Evolutionary conservation across 2,329 filamentous ascomycete species (phyloP).

Genomic region (Blastomyces emzantsi): DNA sequence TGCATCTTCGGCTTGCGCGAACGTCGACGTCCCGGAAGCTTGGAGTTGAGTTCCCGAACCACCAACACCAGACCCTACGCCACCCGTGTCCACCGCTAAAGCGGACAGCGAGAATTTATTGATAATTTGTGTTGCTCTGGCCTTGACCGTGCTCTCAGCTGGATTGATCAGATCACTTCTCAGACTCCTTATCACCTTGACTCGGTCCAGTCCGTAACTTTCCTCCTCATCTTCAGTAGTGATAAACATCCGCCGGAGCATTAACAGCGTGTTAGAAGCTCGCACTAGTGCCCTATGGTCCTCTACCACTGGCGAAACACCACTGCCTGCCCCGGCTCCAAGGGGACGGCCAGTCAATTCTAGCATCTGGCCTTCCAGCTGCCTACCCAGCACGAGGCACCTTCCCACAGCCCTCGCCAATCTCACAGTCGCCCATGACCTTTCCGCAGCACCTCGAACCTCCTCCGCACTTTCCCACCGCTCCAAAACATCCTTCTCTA

Average conservation of each 20-base stretch:
- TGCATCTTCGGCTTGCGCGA: constrained; percentile 60
- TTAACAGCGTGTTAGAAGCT: constrained; percentile 69
- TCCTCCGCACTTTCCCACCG: constrained; percentile 81
- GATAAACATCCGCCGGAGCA: constrained; percentile 62
- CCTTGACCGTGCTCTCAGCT: constrained; percentile 63
- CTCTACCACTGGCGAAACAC: constrained; percentile 37
- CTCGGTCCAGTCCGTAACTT: constrained; percentile 62
- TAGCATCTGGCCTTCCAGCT: constrained; percentile 75
- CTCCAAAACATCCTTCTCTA: constrained; percentile 77
- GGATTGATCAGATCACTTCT: constrained; percentile 61
- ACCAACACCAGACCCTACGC: constrained; percentile 12
- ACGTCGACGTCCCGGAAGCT: constrained; percentile 39
- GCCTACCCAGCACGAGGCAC: constrained; percentile 70
- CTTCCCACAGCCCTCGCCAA: constrained; percentile 68
- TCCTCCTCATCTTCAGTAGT: constrained; percentile 62
- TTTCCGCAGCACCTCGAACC: constrained; percentile 64
- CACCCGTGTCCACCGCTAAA: constrained; percentile 29
- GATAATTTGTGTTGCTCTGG: constrained; percentile 66
- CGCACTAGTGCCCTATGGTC: constrained; percentile 73
- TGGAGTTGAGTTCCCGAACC: constrained; percentile 16
- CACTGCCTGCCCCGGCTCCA: constrained; percentile 26
- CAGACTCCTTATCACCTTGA: constrained; percentile 63
- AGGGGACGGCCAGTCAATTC: constrained; percentile 49
- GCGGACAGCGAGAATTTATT: constrained; percentile 72
- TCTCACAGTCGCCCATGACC: constrained; percentile 70